phyloP scores from a whole-genome alignment of 1,139 yeast genomes.

The Starmera stellimalicola region DNA sequence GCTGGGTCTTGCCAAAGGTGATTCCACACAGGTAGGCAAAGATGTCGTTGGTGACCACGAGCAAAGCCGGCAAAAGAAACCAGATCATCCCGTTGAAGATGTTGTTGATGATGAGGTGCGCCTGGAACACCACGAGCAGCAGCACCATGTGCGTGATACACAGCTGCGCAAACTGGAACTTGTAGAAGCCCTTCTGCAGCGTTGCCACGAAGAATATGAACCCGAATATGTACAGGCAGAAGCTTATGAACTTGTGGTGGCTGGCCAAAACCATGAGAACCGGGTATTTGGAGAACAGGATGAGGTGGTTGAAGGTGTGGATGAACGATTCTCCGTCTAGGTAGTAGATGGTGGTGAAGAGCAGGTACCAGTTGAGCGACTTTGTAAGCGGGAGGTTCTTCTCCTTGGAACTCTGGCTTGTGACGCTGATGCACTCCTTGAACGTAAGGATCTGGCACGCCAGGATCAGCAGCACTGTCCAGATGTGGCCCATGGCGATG shows the following conservation, averaged over 20 bases:
- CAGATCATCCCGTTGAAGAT: conserved; percentile 87
- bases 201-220: conserved; percentile 86
- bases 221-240: conserved; percentile 79
- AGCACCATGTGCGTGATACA: conserved; percentile 94
- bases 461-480: conserved; percentile 65
- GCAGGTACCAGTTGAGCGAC: conserved; percentile 83
- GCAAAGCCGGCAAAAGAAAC: conserved; percentile 86
- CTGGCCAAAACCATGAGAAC: conserved; percentile 34
- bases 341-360: conserved; percentile 75
- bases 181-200: conserved; percentile 78
- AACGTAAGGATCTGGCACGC: conserved; percentile 75
- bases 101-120: conserved; percentile 85
- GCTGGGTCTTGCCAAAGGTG: conserved; percentile 88
- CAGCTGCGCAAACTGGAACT: conserved; percentile 88
- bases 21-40: conserved; percentile 97
- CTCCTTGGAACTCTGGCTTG: conserved; percentile 76
- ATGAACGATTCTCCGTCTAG: conserved; percentile 82
- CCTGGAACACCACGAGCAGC: conserved; percentile 84
- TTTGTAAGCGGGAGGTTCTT: conserved; percentile 76
- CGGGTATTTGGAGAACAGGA: conserved; percentile 28
- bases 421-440: conserved; percentile 84
- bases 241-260: conserved; percentile 80
- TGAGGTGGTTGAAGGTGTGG: conserved; percentile 43
- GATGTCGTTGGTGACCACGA: conserved; percentile 90
- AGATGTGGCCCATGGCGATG: conserved; percentile 80